These are phyloP conservation scores for Fragaria iinumae DNA, from an alignment of 306 rosid genomes.

Conservation along the genomic window DNA sequence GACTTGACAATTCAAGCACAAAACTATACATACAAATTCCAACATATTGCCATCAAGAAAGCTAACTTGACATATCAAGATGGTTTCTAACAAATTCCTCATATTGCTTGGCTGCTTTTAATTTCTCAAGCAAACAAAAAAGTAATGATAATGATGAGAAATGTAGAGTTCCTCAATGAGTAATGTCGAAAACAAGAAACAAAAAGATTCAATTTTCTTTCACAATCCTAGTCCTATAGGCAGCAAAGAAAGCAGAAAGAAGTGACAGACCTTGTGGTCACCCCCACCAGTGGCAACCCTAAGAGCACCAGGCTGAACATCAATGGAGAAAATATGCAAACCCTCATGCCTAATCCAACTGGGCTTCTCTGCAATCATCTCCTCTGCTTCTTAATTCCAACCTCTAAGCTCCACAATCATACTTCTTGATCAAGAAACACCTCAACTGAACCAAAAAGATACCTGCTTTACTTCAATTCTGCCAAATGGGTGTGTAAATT, in stretches of 20 bases:
- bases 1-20: background rate
- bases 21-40: background rate
- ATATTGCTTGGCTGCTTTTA: no score
- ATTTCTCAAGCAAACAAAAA: no score
- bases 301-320: conserved; percentile 92
- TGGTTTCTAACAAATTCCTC: background rate
- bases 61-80: background rate
- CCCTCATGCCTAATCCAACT: conserved; percentile 97
- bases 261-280: conserved; percentile 76
- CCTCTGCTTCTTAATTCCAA: conserved; percentile 18
- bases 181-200: background rate
- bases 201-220: background rate
- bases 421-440: background rate
- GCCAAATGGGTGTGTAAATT: conserved; percentile 15
- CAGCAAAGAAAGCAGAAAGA: conserved; percentile 14
- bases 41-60: background rate
- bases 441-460: background rate
- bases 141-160: no score
- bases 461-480: conserved; percentile 19
- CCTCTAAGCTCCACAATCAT: conserved; percentile 8
- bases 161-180: no score
- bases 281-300: conserved; percentile 97
- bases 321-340: conserved; percentile 95
- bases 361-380: conserved; percentile 94
- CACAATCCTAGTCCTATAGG: conserved; percentile 1